phyloP scores from a whole-genome alignment of 495 filamentous ascomycete genomes.

The Niebla homalea region DNA sequence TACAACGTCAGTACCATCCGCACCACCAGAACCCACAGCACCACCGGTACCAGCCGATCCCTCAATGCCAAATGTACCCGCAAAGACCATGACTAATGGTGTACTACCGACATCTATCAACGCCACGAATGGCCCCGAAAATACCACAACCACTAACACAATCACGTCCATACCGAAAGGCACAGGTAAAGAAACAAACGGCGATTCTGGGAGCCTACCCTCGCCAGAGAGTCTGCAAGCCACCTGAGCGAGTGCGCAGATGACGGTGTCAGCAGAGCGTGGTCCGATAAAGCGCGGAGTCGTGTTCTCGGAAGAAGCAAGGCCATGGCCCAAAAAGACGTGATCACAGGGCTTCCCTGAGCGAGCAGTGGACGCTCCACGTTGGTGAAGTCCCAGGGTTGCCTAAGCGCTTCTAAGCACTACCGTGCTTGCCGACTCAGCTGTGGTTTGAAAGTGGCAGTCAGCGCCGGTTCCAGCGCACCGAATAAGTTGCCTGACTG shows the following conservation, averaged over 20 bases:
- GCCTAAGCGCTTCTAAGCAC: background rate
- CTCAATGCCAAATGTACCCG: slow-evolving; percentile 17
- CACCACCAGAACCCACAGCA: background rate
- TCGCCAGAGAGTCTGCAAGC: slow-evolving; percentile 16
- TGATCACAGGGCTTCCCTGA: background rate
- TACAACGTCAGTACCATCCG: too few species aligned
- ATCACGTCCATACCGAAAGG: slow-evolving; percentile 31
- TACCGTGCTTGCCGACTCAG: background rate
- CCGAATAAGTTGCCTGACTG: too few species aligned
- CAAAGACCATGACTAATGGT: slow-evolving; percentile 24
- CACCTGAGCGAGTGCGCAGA: background rate
- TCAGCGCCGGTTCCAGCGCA: too few species aligned
- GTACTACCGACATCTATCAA: background rate
- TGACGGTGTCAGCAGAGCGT: background rate
- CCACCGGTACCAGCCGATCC: slow-evolving; percentile 25
- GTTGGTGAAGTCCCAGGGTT: background rate
- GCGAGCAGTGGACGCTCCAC: background rate
- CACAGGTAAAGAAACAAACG: slow-evolving; percentile 37
- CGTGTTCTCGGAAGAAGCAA: background rate
- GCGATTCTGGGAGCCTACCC: slow-evolving; percentile 40
- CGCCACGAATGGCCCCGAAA: background rate
- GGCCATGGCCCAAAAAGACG: too few species aligned
- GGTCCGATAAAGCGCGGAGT: background rate
- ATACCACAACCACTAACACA: background rate
- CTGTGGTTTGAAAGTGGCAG: too few species aligned